A percentile compares a stretch with the other conserved stretches of the same genome.
phyloP scores from a whole-genome alignment of 352 stramenopile genomes.

The Pythium periplocum region DNA sequence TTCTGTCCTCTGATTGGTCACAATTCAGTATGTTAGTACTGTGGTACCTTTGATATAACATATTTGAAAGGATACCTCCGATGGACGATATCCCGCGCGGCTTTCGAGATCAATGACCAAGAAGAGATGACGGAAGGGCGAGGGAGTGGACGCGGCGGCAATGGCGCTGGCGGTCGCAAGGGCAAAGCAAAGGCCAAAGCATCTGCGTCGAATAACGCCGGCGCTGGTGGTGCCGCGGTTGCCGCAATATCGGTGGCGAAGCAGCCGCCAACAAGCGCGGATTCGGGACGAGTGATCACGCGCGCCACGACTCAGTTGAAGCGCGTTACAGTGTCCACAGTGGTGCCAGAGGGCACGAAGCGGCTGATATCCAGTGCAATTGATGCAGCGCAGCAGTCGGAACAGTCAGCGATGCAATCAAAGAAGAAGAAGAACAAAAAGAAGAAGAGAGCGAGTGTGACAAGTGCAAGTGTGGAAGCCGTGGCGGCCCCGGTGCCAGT shows the following conservation, averaged over 20 bases:
- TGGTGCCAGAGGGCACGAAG: background rate
- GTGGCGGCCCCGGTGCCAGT: background rate
- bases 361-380: background rate
- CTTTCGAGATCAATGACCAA: background rate
- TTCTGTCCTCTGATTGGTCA: background rate
- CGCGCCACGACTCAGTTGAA: too few species aligned
- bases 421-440: constrained; percentile 28
- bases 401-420: background rate
- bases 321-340: background rate
- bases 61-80: background rate
- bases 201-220: background rate
- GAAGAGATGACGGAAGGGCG: background rate
- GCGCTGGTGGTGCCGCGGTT: background rate
- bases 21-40: background rate
- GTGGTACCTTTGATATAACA: background rate
- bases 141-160: background rate
- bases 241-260: too few species aligned
- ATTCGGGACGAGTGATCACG: background rate
- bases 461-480: constrained; percentile 9
- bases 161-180: background rate
- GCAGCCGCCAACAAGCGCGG: background rate
- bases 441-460: constrained; percentile 7
- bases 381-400: background rate
- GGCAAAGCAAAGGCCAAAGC: constrained; percentile 5
- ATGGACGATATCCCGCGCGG: background rate